Conservation (phyloP, 1,284 basidiomycete species). For the Ustilago cynodontis region DNA sequence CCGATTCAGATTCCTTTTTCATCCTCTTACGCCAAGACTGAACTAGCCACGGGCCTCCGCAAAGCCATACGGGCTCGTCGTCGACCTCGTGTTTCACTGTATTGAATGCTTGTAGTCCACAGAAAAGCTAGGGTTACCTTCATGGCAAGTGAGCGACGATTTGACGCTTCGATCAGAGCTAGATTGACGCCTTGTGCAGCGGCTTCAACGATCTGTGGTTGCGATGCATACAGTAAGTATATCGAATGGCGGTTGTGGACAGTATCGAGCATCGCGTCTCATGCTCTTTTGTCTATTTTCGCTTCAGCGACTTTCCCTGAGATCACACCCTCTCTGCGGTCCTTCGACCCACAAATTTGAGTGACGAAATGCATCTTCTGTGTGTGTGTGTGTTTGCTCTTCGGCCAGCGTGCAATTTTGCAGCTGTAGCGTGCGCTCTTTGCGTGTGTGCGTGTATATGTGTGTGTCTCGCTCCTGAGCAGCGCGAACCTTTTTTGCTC, state of each 20-base stretch:
- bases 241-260: no score
- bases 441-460: slow-evolving; percentile 2
- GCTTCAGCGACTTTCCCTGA: not conserved
- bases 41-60: no score
- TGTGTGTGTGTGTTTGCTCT: no score
- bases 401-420: not conserved
- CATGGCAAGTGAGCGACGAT: no score
- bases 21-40: not conserved
- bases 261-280: not conserved
- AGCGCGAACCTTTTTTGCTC: slow-evolving; percentile 16
- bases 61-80: no score
- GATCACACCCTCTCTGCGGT: not conserved
- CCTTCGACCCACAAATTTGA: not conserved
- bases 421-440: not conserved
- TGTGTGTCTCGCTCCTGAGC: slow-evolving; percentile 10
- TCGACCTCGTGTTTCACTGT: no score
- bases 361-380: not conserved
- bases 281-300: not conserved
- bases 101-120: no score
- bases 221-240: no score
- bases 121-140: no score
- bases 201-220: not conserved
- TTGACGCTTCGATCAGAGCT: no score
- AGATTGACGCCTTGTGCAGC: no score
- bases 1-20: not conserved